Percentiles rank a stretch among this genome's conserved stretches.
Evolutionary conservation across 2,329 filamentous ascomycete genomes (phyloP).

Genomic region (Capronia epimyces): DNA sequence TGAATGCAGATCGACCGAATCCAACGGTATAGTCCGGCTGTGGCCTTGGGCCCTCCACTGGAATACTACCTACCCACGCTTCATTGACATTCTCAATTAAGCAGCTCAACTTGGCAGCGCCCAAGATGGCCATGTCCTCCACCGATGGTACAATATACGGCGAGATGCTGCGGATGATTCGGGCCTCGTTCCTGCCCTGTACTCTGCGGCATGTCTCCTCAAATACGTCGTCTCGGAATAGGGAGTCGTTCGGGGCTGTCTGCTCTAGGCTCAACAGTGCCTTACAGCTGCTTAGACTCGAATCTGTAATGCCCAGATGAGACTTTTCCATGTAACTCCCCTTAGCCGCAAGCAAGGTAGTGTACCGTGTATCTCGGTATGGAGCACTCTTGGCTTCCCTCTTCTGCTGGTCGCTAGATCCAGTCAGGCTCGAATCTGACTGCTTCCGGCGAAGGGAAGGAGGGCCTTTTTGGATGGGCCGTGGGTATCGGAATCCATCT

Average conservation of each 20-base stretch:
- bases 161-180: conserved; percentile 36
- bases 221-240: conserved; percentile 36
- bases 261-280: conserved; percentile 6
- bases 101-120: conserved; percentile 27
- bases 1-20: conserved; percentile 39
- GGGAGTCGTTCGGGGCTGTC: conserved; percentile 24
- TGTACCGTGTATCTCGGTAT: conserved; percentile 23
- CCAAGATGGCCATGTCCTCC: conserved; percentile 30
- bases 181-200: conserved; percentile 33
- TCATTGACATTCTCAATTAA: conserved; percentile 36
- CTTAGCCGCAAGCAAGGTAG: conserved; percentile 17
- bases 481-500: conserved; percentile 1
- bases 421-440: conserved; percentile 20
- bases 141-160: conserved; percentile 37
- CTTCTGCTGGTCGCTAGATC: conserved; percentile 24
- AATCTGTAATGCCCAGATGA: background rate
- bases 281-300: conserved; percentile 18
- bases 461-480: background rate
- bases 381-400: conserved; percentile 24
- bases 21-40: conserved; percentile 36
- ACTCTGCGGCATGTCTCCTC: conserved; percentile 32
- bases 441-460: conserved; percentile 14
- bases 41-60: conserved; percentile 30
- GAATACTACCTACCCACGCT: conserved; percentile 32
- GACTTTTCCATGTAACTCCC: conserved; percentile 25